A percentile compares a stretch with the other conserved stretches of the same genome.
Evolutionary conservation across 495 filamentous ascomycete genomes (phyloP).

Genomic region (Podospora conica): DNA sequence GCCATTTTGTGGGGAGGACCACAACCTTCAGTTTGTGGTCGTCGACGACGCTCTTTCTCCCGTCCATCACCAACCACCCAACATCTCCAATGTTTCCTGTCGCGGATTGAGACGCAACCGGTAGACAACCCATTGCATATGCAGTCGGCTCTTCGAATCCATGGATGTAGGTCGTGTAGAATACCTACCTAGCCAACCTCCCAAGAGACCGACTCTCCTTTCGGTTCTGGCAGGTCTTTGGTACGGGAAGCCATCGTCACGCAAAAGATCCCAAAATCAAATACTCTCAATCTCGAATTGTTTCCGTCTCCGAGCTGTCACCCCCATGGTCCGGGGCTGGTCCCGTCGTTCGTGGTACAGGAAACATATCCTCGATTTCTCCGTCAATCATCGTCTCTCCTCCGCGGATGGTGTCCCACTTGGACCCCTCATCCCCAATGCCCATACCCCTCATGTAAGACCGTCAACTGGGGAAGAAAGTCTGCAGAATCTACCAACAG

Average conservation of each 20-base stretch:
- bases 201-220: too few relatives aligned
- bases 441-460: slow-evolving; percentile 16
- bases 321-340: not conserved
- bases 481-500: too few relatives aligned
- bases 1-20: not conserved
- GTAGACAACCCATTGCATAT: too few relatives aligned
- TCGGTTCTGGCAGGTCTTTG: too few relatives aligned
- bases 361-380: slow-evolving; percentile 21
- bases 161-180: too few relatives aligned
- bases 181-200: too few relatives aligned
- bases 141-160: too few relatives aligned
- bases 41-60: not conserved
- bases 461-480: too few relatives aligned
- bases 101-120: not conserved
- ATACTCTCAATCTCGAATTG: too few relatives aligned
- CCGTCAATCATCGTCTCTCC: slow-evolving; percentile 31
- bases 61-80: not conserved
- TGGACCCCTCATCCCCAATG: slow-evolving; percentile 2
- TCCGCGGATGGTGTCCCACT: not conserved
- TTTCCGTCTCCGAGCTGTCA: too few relatives aligned
- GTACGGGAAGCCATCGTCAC: not conserved
- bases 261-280: too few relatives aligned
- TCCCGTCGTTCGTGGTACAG: not conserved
- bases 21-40: not conserved
- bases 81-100: not conserved